These are phyloP conservation scores for Podaxis sp. DNA, from an alignment of 768 basidiomycete genomes.

Conservation along the genomic window DNA sequence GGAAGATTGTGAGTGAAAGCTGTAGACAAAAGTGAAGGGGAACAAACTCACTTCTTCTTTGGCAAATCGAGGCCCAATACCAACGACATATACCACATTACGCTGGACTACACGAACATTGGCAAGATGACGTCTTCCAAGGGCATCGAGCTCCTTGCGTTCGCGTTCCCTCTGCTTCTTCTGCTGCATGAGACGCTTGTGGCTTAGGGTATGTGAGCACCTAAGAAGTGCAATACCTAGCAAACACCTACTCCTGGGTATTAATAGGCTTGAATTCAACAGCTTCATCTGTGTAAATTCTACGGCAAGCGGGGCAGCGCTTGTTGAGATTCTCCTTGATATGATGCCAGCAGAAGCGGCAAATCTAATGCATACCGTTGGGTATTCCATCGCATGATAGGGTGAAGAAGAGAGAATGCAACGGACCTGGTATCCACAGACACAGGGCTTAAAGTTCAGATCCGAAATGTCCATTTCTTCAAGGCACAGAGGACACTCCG, in stretches of 20 bases:
- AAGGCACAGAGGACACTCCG: slow-evolving; percentile 96
- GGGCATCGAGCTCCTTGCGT: slow-evolving; percentile 88
- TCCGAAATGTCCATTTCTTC: slow-evolving; percentile 99
- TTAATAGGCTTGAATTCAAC: slow-evolving; percentile 95
- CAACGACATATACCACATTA: slow-evolving; percentile 94
- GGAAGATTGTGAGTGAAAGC: slow-evolving; percentile 6
- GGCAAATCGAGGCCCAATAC: slow-evolving; percentile 89
- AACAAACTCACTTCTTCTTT: slow-evolving; percentile 85
- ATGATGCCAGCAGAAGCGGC: slow-evolving; percentile 99
- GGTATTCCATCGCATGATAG: slow-evolving; percentile 5
- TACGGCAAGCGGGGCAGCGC: slow-evolving; percentile 93
- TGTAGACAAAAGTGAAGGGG: slow-evolving; percentile 7
- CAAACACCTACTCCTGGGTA: slow-evolving; percentile 81
- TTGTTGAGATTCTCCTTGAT: slow-evolving; percentile 95
- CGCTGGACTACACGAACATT: slow-evolving; percentile 97
- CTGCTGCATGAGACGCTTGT: slow-evolving; percentile 91
- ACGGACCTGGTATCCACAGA: slow-evolving; percentile 93
- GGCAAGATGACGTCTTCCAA: slow-evolving; percentile 81
- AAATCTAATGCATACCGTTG: slow-evolving; percentile 62
- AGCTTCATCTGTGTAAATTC: slow-evolving; percentile 88
- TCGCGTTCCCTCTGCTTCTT: slow-evolving; percentile 95
- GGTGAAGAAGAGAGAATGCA: slow-evolving; percentile 4
- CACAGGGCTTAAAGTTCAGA: slow-evolving; percentile 98
- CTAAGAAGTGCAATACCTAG: slow-evolving; percentile 16
- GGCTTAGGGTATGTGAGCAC: slow-evolving; percentile 45